Base-by-base conservation (phyloP, 1,284 basidiomycete species). In the Cutaneotrichosporon cavernicola region DNA sequence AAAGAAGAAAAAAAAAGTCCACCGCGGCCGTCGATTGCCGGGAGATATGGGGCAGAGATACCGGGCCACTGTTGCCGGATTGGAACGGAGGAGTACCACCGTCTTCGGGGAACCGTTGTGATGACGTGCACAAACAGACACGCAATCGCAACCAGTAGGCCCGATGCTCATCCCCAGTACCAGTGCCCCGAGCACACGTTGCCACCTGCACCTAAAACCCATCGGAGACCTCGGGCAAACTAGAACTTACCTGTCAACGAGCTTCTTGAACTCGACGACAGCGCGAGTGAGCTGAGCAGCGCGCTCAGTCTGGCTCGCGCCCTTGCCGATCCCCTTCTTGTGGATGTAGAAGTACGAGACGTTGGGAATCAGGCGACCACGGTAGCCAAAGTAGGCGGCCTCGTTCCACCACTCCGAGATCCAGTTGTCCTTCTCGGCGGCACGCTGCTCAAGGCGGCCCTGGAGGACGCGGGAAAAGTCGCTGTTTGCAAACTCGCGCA, bases 361-460 rank as follows among this genome's bases (percentile, higher is more conserved):
- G 73, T 89, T 92, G 26, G 96, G 92, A 31, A 97, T 89, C 43
- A 97, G 91, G 6, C 95, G 89, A 71, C 97, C 84, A 40, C 84
- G 74, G 67, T 80, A 81, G 11, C 77, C 76, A 79, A 83, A 81
- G 76, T 85, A 85, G 30, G 94, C 95, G 10, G 81, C 86, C 50
- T 97, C 92, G 80, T 98, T 97, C 96, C 96, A 99, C 96, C 96
- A 99, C 64, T 97, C 92, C 61, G 86, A 85, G 38, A 99, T 85
- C 96, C 96, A 99, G 82, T 85, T 95, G 70, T 86, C 86, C 65
- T 78, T 81, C 51, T 76, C 76, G 32, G 70, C 66, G 0, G 92
- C 91, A 5, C 94, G 86, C 32, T 85, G 84, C 74, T 92, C 83
- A 47, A 98, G 84, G 5, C 96, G 84, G 62, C 83, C 80, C 81